These are phyloP conservation scores for Dactylellina haptotyla DNA, from an alignment of 2,329 filamentous ascomycete species.

Conservation along the genomic window DNA sequence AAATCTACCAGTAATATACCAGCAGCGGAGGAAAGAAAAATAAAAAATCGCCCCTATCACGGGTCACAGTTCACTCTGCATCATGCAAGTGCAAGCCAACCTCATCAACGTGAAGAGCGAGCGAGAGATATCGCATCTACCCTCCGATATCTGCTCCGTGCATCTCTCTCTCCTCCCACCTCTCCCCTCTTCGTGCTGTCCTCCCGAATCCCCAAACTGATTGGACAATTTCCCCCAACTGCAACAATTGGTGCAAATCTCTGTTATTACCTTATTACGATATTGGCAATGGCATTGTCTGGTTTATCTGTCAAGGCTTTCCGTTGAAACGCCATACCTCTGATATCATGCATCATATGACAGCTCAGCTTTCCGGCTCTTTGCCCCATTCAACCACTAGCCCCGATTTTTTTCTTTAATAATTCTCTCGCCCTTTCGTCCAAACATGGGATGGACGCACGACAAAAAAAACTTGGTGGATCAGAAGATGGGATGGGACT, in stretches of 20 bases:
- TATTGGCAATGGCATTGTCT: too few relatives aligned
- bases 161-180: neutral
- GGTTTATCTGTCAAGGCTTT: too few relatives aligned
- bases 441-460: too few relatives aligned
- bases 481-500: too few relatives aligned
- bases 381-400: constrained; percentile 11
- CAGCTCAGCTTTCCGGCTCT: constrained; percentile 15
- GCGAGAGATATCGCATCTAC: constrained; percentile 3
- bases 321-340: constrained; percentile 16
- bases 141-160: constrained; percentile 24
- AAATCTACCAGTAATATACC: too few relatives aligned
- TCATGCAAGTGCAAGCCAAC: constrained; percentile 27
- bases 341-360: constrained; percentile 55
- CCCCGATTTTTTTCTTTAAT: too few relatives aligned
- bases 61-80: constrained; percentile 30
- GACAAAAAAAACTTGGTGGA: too few relatives aligned
- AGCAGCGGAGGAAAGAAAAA: too few relatives aligned
- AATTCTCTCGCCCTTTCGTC: too few relatives aligned
- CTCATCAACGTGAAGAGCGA: neutral
- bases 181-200: neutral
- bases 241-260: too few relatives aligned
- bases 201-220: neutral
- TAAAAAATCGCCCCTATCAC: constrained; percentile 28
- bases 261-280: too few relatives aligned
- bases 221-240: neutral